Base-by-base conservation (phyloP, 331 rosid genomes). In the Malus hybrid region DNA sequence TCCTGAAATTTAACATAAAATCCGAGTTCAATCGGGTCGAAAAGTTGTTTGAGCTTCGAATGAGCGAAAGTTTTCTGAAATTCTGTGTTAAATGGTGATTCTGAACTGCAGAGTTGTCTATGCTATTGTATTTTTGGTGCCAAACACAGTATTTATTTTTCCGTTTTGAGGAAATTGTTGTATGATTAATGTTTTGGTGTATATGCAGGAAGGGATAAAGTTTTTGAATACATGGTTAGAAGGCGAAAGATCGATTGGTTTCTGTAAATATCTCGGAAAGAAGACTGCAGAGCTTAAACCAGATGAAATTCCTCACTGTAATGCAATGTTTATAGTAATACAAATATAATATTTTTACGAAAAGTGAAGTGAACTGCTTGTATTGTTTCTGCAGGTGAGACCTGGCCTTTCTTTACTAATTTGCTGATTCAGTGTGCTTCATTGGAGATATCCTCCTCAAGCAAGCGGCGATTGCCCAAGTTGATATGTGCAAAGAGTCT, bases 351-450 rank as follows among this genome's bases (percentile, higher is more conserved):
- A 68, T 34, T 57, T 42, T 42, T 42, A 42, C 48, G 14, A 53
- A 11, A 29, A 57, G 73, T 46, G 63, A 68, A 56, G 57, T 52
- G 46, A 32, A 62, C 39, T 18, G 62, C 63, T 79, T 63, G 50
- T 68, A 19, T 64, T 80, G 67, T 71, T 76, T 34, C 52, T 74
- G 86, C 96, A 94, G 99, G 95, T 71, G 97, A 88, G 81, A 90
- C 99, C 72, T 94, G 99, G 99, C 97, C 99, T 63, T 94, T 91
- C 82, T 89, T 94, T 61, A 57, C 78, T 64, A 86, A 88, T 71
- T 29, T 88, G 76, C 88, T 92, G 29, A 92, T 86, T 80, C 86
- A 85, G 75, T 90, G 91, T 74, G 87, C 82, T 73, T 88, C 95
- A 5, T 33, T 29, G 87, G 99, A 94, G 81, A 82, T 91, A 82